Conservation (phyloP, 1,284 basidiomycete species). For the Leccinum pachyderme region DNA sequence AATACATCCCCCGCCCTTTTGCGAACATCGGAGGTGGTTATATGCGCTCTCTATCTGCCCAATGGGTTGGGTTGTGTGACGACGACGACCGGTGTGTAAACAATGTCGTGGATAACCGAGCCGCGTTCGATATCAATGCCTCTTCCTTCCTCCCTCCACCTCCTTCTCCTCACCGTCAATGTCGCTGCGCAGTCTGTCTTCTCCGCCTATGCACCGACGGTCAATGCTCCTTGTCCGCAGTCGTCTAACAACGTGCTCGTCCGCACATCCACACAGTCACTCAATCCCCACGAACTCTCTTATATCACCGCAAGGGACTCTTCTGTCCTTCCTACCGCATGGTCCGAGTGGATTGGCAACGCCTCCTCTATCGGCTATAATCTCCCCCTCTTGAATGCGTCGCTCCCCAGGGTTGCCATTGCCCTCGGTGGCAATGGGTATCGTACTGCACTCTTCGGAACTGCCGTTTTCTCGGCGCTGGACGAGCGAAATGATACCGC, state of each 20-base stretch:
- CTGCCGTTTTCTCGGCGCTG: constrained; percentile 54
- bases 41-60: background rate
- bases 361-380: constrained; percentile 53
- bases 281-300: constrained; percentile 47
- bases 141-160: background rate
- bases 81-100: background rate
- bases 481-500: constrained; percentile 60
- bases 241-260: constrained; percentile 44
- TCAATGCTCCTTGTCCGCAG: constrained; percentile 51
- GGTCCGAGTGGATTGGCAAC: constrained; percentile 59
- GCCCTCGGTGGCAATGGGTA: constrained; percentile 60
- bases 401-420: constrained; percentile 53
- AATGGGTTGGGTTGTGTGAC: background rate
- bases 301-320: constrained; percentile 47
- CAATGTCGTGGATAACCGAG: background rate
- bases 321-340: constrained; percentile 45
- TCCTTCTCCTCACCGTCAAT: background rate
- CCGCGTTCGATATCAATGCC: constrained; percentile 12
- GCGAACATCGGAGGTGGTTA: background rate
- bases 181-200: constrained; percentile 6
- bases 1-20: background rate
- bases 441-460: constrained; percentile 59
- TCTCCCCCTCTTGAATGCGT: constrained; percentile 38
- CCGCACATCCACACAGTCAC: constrained; percentile 50
- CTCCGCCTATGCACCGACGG: constrained; percentile 44